A percentile compares a stretch with the other conserved stretches of the same genome.
Conservation (phyloP, 768 basidiomycete genomes). For the Phanerochaete sordida region DNA sequence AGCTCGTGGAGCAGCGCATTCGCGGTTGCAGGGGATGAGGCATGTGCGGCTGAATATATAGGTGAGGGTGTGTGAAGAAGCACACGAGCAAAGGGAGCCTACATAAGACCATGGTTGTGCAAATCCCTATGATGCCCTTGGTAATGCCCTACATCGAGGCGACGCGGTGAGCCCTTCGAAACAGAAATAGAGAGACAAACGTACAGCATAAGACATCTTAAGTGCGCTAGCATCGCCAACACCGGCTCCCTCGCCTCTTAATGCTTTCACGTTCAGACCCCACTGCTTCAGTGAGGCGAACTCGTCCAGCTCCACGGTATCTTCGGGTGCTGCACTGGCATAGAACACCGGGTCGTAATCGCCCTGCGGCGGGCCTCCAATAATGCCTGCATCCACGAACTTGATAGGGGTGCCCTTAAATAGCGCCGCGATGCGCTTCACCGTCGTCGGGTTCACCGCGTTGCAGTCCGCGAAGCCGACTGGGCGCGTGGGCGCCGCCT, state of each 20-base stretch:
- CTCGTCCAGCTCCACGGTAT: slow-evolving; percentile 30
- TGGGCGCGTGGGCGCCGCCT: slow-evolving; percentile 10
- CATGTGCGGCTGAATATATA: slow-evolving; percentile 41
- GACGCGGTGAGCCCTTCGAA: background rate
- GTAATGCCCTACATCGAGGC: slow-evolving; percentile 41
- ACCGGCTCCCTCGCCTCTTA: slow-evolving; percentile 45
- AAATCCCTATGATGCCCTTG: slow-evolving; percentile 51
- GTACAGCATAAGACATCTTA: slow-evolving; percentile 63
- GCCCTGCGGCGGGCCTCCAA: slow-evolving; percentile 50
- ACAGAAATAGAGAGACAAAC: slow-evolving; percentile 10
- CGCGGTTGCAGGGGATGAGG: slow-evolving; percentile 58
- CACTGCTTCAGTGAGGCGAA: slow-evolving; percentile 39
- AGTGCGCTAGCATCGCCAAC: slow-evolving; percentile 59
- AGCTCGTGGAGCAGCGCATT: slow-evolving; percentile 51
- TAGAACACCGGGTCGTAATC: slow-evolving; percentile 54
- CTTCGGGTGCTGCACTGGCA: slow-evolving; percentile 38
- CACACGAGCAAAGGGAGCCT: background rate
- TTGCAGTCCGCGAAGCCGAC: slow-evolving; percentile 52
- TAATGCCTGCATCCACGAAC: slow-evolving; percentile 56
- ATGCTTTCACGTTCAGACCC: slow-evolving; percentile 42
- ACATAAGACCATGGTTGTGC: slow-evolving; percentile 57
- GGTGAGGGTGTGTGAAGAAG: background rate
- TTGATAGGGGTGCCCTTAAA: slow-evolving; percentile 36
- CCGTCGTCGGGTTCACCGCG: slow-evolving; percentile 50
- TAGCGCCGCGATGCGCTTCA: slow-evolving; percentile 42